Base-by-base conservation (phyloP, 306 rosid species). In the Senna siamea region DNA sequence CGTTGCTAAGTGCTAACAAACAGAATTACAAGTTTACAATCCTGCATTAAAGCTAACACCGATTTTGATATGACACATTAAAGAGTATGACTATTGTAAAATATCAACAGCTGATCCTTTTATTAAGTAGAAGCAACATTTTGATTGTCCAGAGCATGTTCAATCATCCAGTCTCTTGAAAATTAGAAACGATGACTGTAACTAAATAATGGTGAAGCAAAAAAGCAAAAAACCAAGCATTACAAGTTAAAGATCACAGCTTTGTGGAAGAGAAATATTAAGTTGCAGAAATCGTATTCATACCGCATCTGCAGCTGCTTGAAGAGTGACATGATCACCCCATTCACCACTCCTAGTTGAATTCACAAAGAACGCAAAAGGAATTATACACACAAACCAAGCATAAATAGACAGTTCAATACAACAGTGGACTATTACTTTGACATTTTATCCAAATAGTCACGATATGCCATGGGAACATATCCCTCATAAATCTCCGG, bases 271-370 rank as follows among this genome's bases (percentile, higher is more conserved):
- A 70, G 34, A 76, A 57, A 63, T n/a, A 57, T n/a, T 32, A n/a
- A 71, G 55, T 48, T 57, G 77, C 43, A 67, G 44, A 55, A 68
- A 56, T 66, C 78, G n/a, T n/a, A n/a, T n/a, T n/a, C 30, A 26
- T 89, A 89, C 98, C 80, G 63, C 75, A 85, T 93, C 94, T 66
- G 92, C 94, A 54, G 94, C 94, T 19, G 96, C 97, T 81, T 89
- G 97, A 77, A 93, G 89, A 52, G 94, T 91, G 75, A 93, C 97
- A 73, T 91, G 97, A 82, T 91, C 98, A 11, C 96, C 97, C 97
- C 98, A 93, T 76, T 91, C 96, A 6, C 97, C 93, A 70, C 87
- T 86, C 88, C 97, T 93, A 70, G 67, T 79, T 84, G 72, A 60
- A 78, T 75, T 58, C 14, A 85, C 52, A 66, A 41, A 30, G 77